These are phyloP conservation scores for Chlamydomonas schloesseri DNA, from an alignment of 139 green algal species.

Conservation along the genomic window DNA sequence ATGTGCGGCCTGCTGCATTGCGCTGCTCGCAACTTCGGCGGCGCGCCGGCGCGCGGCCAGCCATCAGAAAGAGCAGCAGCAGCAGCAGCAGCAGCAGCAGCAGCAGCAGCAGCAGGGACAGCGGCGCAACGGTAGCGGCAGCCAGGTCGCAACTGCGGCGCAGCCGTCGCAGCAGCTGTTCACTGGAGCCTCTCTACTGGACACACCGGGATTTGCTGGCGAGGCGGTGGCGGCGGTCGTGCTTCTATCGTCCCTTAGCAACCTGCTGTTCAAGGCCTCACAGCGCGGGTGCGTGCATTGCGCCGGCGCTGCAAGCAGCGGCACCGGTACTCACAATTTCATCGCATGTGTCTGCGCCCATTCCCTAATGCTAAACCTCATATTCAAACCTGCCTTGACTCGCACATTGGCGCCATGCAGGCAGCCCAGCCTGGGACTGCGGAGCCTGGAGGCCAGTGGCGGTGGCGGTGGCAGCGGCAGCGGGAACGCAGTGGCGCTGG, in stretches of 20 bases:
- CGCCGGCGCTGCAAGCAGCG: background rate
- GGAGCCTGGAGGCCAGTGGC: background rate
- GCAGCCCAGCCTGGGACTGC: background rate
- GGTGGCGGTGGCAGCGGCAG: background rate
- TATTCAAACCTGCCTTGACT: no score
- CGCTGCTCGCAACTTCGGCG: background rate
- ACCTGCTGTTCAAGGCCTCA: background rate
- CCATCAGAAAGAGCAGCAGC: background rate
- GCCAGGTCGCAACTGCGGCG: background rate
- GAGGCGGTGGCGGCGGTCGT: background rate
- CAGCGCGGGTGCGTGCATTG: background rate
- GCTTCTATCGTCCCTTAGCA: background rate
- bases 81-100: background rate
- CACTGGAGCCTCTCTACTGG: no score
- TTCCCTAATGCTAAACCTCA: no score
- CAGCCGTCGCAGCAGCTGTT: background rate
- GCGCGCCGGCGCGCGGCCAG: background rate
- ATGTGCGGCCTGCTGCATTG: slow-evolving; percentile 13
- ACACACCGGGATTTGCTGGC: background rate
- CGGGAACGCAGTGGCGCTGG: background rate
- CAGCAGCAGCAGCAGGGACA: background rate
- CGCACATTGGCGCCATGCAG: no score
- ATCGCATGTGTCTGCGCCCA: no score
- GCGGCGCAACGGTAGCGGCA: background rate
- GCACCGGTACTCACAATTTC: no score